Base-by-base conservation (phyloP, 2,329 filamentous ascomycete genomes). In the Fusarium sp. region DNA sequence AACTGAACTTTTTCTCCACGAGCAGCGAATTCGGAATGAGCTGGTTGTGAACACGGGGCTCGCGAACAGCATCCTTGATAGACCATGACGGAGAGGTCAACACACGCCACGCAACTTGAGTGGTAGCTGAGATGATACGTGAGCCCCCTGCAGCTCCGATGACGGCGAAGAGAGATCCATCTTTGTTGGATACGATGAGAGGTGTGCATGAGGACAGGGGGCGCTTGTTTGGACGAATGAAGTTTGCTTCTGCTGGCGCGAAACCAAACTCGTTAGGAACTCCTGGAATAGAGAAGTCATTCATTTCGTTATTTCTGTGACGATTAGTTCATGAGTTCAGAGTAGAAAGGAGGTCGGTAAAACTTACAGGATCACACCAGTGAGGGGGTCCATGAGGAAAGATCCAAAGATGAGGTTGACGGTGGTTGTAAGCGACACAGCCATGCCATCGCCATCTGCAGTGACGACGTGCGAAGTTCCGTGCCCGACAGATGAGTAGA, bases 381-480 rank as follows among this genome's bases (percentile, higher is more conserved):
- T 95, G 75, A 92, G 88, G 0, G 94, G 93, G 2, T 95, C 92
- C 82, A 97, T 90, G 71, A 97, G 81, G 26, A 90, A 87, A 33
- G 91, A 92, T 50, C 95, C 95, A 76, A 97, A 98, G 7, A 96
- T 86, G 9, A 96, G 86, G 81, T 98, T 98, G 63, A 98, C 86
- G 0, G 95, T 98, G 2, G 94, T 96, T 0, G 95, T 98, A 18
- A 95, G 86, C 3, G 93, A 92, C 39, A 97, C 88, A 5, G 94
- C 91, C 80, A 97, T 86, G 12, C 95, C 95, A 0, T 88, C 86
- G 13, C 82, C 81, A 80, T 98, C 95, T 0, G 91, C 90, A 0
- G 93, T 86, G 2, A 93, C 90, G 14, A 95, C 83, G 74, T 95
- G 93, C 24, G 90, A 92, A 1, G 93, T 95, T 4, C 93, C 93